Evolutionary conservation across 2,329 filamentous ascomycete genomes (phyloP).

Genomic region (Daldinia eschscholtzii): DNA sequence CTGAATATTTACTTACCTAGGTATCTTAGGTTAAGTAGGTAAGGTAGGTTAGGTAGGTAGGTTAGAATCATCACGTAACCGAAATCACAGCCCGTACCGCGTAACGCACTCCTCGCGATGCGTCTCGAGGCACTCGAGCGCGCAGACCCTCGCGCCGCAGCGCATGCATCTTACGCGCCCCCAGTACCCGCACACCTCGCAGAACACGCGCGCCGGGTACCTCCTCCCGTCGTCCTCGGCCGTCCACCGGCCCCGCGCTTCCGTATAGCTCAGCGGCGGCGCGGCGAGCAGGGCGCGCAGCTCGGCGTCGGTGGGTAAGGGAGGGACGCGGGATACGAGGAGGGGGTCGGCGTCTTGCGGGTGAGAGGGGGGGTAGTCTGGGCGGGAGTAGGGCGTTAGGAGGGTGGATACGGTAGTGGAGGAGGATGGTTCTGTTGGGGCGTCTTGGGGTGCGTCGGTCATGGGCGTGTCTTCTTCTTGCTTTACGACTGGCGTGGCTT

Average conservation of each 20-base stretch:
- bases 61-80: slow-evolving; percentile 40
- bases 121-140: slow-evolving; percentile 77
- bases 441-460: slow-evolving; percentile 53
- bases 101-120: slow-evolving; percentile 80
- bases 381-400: slow-evolving; percentile 36
- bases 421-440: slow-evolving; percentile 12
- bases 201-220: slow-evolving; percentile 75
- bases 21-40: not conserved
- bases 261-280: slow-evolving; percentile 76
- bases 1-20: too few species aligned
- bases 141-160: slow-evolving; percentile 83
- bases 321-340: slow-evolving; percentile 69
- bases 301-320: slow-evolving; percentile 69
- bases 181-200: slow-evolving; percentile 87
- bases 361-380: slow-evolving; percentile 54
- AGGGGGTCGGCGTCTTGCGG: slow-evolving; percentile 68
- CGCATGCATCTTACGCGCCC: slow-evolving; percentile 80
- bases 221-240: slow-evolving; percentile 48
- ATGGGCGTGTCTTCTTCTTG: slow-evolving; percentile 56
- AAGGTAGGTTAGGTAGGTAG: not conserved
- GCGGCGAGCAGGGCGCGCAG: slow-evolving; percentile 73
- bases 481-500: slow-evolving; percentile 36
- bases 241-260: slow-evolving; percentile 66
- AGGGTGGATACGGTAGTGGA: slow-evolving; percentile 47
- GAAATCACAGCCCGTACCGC: slow-evolving; percentile 65